These are phyloP conservation scores for Rhizopus delemar DNA, from an alignment of 371 early-diverging fungal genomes.

Conservation along the genomic window DNA sequence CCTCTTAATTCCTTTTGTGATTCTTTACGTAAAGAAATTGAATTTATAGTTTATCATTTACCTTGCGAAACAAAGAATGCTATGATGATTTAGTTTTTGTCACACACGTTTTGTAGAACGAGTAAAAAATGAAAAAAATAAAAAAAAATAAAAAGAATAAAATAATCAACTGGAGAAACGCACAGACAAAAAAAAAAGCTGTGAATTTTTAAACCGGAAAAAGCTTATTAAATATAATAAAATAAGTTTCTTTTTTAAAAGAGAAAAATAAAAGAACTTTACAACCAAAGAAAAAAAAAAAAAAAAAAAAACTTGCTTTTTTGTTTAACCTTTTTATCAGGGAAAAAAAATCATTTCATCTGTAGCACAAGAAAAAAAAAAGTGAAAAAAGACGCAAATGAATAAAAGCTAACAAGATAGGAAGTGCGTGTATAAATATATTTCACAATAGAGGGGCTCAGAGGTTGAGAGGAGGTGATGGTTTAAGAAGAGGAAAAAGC, in stretches of 20 bases:
- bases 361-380: no score
- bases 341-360: no score
- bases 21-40: slow-evolving; percentile 44
- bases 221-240: background rate
- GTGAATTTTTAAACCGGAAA: no score
- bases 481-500: background rate
- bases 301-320: no score
- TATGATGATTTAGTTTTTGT: slow-evolving; percentile 16
- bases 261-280: background rate
- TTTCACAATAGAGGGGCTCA: no score
- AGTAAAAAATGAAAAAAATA: background rate
- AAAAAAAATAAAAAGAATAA: slow-evolving; percentile 4
- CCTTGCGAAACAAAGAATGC: slow-evolving; percentile 39
- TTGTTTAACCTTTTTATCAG: no score
- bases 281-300: no score
- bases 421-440: no score
- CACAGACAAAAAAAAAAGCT: slow-evolving; percentile 13
- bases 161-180: background rate
- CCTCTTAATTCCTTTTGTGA: slow-evolving; percentile 47
- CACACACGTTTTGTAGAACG: background rate
- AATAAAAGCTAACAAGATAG: no score
- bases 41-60: slow-evolving; percentile 46
- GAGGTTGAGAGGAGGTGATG: no score
- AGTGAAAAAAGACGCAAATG: no score
- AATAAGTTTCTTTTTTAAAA: background rate